phyloP scores from a whole-genome alignment of 345 rosid genomes.

The Brassica nigra region DNA sequence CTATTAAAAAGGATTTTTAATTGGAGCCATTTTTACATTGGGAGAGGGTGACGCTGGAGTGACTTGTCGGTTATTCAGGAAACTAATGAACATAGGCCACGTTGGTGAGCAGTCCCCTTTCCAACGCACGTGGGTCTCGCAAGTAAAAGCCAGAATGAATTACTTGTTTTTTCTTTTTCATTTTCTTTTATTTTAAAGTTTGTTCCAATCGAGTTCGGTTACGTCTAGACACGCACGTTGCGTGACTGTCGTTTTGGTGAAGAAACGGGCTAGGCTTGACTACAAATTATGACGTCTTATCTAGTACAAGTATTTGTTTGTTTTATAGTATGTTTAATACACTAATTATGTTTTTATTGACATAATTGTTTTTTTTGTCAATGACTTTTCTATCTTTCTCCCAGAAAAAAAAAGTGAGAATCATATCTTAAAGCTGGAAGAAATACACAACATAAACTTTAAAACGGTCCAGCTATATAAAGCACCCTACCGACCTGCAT shows the following conservation, averaged over 20 bases:
- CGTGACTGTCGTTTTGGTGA: conserved; percentile 39
- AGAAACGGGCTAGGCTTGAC: conserved; percentile 35
- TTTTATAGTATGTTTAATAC: background rate
- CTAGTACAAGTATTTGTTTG: background rate
- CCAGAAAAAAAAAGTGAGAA: conserved; percentile 1
- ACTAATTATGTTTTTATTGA: background rate
- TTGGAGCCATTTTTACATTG: background rate
- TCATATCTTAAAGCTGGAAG: conserved; percentile 20
- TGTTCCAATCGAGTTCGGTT: conserved; percentile 31
- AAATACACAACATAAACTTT: conserved; percentile 28
- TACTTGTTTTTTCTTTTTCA: background rate
- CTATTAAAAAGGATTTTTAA: conserved; percentile 11
- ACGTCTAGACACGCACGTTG: conserved; percentile 44
- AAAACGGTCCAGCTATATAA: conserved; percentile 39
- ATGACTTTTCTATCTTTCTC: background rate
- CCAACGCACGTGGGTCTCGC: conserved; percentile 43
- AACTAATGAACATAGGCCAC: conserved; percentile 31
- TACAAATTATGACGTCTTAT: conserved; percentile 22
- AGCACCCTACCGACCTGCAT: conserved; percentile 35
- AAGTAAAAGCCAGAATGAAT: conserved; percentile 38
- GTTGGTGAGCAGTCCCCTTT: conserved; percentile 21
- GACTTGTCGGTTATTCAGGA: conserved; percentile 20
- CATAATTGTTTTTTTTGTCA: background rate
- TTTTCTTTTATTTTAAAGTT: background rate
- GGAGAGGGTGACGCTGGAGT: conserved; percentile 6